Conservation (phyloP, 1,284 basidiomycete genomes). For the Irpex sp. region DNA sequence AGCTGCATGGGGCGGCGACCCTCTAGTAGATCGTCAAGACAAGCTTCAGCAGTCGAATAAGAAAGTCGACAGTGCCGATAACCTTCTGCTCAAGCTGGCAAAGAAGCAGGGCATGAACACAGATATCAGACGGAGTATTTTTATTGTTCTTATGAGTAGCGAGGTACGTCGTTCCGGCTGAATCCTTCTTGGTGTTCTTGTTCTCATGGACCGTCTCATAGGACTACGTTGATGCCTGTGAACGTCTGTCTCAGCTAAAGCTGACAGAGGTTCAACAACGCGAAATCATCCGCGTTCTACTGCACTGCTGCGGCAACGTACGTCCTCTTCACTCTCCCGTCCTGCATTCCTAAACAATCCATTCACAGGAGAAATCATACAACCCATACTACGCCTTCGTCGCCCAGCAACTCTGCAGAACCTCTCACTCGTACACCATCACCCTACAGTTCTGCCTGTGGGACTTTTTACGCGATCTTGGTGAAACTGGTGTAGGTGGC, state of each 20-base stretch:
- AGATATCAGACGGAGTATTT: slow-evolving; percentile 87
- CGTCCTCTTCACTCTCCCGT: slow-evolving; percentile 22
- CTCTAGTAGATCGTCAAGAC: slow-evolving; percentile 67
- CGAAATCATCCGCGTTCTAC: slow-evolving; percentile 87
- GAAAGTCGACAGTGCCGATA: slow-evolving; percentile 36
- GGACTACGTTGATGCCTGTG: slow-evolving; percentile 95
- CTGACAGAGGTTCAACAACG: slow-evolving; percentile 90
- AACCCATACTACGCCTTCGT: slow-evolving; percentile 97
- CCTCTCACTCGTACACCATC: slow-evolving; percentile 81
- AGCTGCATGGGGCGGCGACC: slow-evolving; percentile 93
- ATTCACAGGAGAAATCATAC: slow-evolving; percentile 77
- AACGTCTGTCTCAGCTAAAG: slow-evolving; percentile 78
- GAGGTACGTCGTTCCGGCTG: slow-evolving; percentile 57
- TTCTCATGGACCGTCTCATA: slow-evolving; percentile 23
- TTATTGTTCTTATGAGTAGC: slow-evolving; percentile 91
- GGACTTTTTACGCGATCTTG: slow-evolving; percentile 94
- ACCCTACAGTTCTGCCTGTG: slow-evolving; percentile 96
- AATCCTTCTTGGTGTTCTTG: neutral
- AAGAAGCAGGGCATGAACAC: slow-evolving; percentile 98
- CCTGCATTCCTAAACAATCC: neutral
- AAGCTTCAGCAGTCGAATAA: slow-evolving; percentile 23
- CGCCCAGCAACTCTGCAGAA: slow-evolving; percentile 67
- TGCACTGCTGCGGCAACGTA: slow-evolving; percentile 94
- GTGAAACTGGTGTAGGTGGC: slow-evolving; percentile 82
- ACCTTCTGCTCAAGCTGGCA: slow-evolving; percentile 73